These are phyloP conservation scores for Papilionanthe hybrid DNA, from an alignment of 116 monocot genomes.

Conservation along the genomic window DNA sequence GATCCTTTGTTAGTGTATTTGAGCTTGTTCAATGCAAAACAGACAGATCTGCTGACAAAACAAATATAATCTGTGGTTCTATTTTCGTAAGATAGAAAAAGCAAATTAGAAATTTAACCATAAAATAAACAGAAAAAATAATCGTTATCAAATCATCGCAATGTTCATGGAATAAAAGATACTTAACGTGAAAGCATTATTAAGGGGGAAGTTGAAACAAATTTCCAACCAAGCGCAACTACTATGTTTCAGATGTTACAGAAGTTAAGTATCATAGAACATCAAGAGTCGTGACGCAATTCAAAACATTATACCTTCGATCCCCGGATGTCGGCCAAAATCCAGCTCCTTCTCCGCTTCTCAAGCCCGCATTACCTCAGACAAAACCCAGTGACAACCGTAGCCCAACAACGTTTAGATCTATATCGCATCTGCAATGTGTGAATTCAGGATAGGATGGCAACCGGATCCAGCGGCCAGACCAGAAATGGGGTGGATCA, in stretches of 20 bases:
- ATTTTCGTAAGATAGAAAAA: not conserved
- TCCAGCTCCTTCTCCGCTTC: not conserved
- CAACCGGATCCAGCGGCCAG: not conserved
- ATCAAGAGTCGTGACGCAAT: not conserved
- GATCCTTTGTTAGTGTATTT: not conserved
- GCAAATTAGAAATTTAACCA: not conserved
- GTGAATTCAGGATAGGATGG: not conserved
- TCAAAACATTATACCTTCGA: not conserved
- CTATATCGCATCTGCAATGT: not conserved
- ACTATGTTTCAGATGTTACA: not conserved
- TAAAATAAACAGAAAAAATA: not conserved
- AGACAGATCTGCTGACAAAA: not conserved
- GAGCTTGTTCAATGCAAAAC: not conserved
- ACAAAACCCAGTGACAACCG: not conserved
- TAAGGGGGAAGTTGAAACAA: not conserved
- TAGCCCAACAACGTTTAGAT: not conserved
- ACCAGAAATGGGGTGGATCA: not conserved
- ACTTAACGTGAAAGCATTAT: not conserved
- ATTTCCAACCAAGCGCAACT: not conserved
- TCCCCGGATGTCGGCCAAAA: not conserved
- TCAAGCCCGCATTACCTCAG: constrained; percentile 1
- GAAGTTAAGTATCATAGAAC: not conserved
- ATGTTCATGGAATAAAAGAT: not conserved
- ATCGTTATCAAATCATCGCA: not conserved
- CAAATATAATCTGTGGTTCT: not conserved